Evolutionary conservation across 768 basidiomycete species (phyloP).

Genomic region (Trametes cubensis): DNA sequence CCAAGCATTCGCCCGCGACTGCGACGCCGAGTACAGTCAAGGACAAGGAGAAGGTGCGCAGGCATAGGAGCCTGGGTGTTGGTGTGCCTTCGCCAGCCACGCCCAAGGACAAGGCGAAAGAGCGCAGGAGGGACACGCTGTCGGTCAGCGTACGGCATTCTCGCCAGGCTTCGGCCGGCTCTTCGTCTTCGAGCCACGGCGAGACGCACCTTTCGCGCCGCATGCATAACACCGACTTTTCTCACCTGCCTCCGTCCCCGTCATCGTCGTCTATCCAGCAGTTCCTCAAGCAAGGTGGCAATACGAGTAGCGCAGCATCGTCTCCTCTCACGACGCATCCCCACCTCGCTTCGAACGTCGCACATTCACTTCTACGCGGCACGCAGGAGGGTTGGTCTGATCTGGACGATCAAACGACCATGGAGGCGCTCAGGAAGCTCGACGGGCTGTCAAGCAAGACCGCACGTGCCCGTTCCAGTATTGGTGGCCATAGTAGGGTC

Average conservation of each 20-base stretch:
- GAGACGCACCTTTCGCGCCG: conserved; percentile 58
- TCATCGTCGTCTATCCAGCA: conserved; percentile 89
- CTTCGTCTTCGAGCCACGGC: conserved; percentile 61
- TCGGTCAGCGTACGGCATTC: conserved; percentile 46
- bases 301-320: conserved; percentile 41
- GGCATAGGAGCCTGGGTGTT: conserved; percentile 73
- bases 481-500: conserved; percentile 43
- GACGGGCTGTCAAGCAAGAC: conserved; percentile 84
- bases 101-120: conserved; percentile 50
- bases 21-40: conserved; percentile 39
- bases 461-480: conserved; percentile 75
- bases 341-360: conserved; percentile 65
- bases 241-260: conserved; percentile 88
- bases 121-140: conserved; percentile 37
- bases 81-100: conserved; percentile 43
- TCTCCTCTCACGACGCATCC: conserved; percentile 44
- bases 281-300: conserved; percentile 63
- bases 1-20: conserved; percentile 47
- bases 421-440: conserved; percentile 88
- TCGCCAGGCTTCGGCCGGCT: conserved; percentile 69
- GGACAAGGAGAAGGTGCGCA: conserved; percentile 54
- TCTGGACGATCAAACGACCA: conserved; percentile 86
- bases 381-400: conserved; percentile 91
- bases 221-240: conserved; percentile 75
- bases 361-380: conserved; percentile 82